These are phyloP conservation scores for Diaporthe vaccinii DNA, from an alignment of 2,329 filamentous ascomycete species.

Conservation along the genomic window DNA sequence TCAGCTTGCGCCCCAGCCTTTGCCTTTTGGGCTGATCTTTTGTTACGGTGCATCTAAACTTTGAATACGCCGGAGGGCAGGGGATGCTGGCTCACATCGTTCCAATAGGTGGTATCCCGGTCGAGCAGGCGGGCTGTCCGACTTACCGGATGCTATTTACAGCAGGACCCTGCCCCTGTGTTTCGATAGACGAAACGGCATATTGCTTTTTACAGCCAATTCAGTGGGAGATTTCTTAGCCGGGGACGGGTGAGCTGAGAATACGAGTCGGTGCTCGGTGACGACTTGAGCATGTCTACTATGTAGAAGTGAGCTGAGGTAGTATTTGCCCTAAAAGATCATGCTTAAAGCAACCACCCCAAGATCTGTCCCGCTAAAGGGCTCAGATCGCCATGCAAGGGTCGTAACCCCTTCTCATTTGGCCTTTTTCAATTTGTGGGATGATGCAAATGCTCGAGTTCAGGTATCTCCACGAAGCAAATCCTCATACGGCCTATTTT, in stretches of 20 bases:
- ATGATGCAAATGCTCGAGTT: not conserved
- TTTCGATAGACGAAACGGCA: constrained; percentile 29
- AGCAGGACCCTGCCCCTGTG: constrained; percentile 23
- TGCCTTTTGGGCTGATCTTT: not conserved
- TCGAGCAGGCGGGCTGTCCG: constrained; percentile 9
- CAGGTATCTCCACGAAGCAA: not conserved
- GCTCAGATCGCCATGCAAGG: constrained; percentile 8
- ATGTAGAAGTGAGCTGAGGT: not conserved
- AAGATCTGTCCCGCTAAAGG: constrained; percentile 11
- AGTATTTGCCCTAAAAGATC: not conserved
- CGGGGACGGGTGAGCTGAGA: not conserved
- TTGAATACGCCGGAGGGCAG: constrained; percentile 8
- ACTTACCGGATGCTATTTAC: constrained; percentile 20
- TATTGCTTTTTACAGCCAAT: constrained; percentile 3
- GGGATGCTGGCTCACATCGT: constrained; percentile 9
- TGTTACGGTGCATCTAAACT: constrained; percentile 19
- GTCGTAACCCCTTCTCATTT: not conserved
- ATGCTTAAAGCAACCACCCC: constrained; percentile 13
- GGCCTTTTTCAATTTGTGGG: not conserved
- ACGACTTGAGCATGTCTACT: constrained; percentile 1
- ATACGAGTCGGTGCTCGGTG: constrained; percentile 24
- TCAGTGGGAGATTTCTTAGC: not conserved
- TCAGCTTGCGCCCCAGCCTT: constrained; percentile 17
- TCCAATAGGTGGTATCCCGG: constrained; percentile 2
- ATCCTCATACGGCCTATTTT: not conserved